These are phyloP conservation scores for Wickerhamomyces rabaulensis DNA, from an alignment of 805 yeast genomes.

Conservation along the genomic window DNA sequence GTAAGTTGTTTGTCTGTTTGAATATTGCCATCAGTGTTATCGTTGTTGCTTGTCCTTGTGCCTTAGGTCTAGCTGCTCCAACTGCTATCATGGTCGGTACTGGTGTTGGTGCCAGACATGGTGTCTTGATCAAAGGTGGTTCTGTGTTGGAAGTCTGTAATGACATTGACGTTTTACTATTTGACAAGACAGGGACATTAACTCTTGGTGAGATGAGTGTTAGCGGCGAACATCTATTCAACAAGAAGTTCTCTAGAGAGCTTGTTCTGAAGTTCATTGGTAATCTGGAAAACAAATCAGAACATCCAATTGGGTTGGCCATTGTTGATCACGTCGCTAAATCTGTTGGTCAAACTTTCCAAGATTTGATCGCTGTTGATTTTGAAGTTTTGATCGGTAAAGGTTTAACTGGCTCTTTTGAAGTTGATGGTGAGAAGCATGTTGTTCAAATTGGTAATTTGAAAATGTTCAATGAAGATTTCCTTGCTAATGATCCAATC, in stretches of 20 bases:
- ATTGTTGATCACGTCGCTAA: slow-evolving; percentile 37
- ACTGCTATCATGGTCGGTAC: slow-evolving; percentile 99
- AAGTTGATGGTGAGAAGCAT: slow-evolving; percentile 18
- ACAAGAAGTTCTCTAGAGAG: slow-evolving; percentile 6
- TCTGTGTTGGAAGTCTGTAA: slow-evolving; percentile 75
- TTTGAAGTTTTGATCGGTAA: slow-evolving; percentile 32
- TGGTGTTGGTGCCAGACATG: slow-evolving; percentile 88
- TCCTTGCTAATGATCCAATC: slow-evolving; percentile 9
- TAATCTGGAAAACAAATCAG: slow-evolving; percentile 61
- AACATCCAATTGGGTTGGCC: slow-evolving; percentile 86
- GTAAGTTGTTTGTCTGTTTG: slow-evolving; percentile 61
- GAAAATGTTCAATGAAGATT: slow-evolving; percentile 13
- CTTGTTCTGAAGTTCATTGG: slow-evolving; percentile 48
- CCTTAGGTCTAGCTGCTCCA: slow-evolving; percentile 94
- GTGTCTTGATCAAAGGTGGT: slow-evolving; percentile 91
- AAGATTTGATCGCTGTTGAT: slow-evolving; percentile 10
- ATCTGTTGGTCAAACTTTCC: slow-evolving; percentile 1
- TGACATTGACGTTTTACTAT: slow-evolving; percentile 59
- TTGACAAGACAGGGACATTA: slow-evolving; percentile 95
- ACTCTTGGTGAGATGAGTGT: slow-evolving; percentile 78
- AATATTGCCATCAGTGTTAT: slow-evolving; percentile 85
- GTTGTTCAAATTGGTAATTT: slow-evolving; percentile 51
- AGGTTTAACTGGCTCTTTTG: slow-evolving; percentile 29
- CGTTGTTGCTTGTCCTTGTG: slow-evolving; percentile 99
- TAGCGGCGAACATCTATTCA: slow-evolving; percentile 15